A percentile compares a stretch with the other conserved stretches of the same genome.
Evolutionary conservation across 305 asterid species (phyloP).

Genomic region (Ruellia speciosa): DNA sequence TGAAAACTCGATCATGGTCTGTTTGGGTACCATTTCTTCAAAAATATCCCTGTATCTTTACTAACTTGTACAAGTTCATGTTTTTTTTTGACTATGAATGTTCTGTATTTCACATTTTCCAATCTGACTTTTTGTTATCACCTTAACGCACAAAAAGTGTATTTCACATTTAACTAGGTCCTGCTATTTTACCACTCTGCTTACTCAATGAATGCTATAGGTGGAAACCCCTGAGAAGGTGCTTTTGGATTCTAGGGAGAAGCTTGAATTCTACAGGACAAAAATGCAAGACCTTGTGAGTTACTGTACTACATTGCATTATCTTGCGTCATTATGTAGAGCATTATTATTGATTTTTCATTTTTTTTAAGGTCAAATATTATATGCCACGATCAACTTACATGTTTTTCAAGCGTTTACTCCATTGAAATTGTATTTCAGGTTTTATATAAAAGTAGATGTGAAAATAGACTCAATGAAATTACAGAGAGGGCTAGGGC

Average conservation of each 20-base stretch:
- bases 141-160: neutral
- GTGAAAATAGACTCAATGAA: conserved; percentile 95
- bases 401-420: conserved; percentile 13
- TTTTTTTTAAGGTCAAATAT: conserved; percentile 14
- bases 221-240: conserved; percentile 62
- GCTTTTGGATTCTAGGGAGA: conserved; percentile 83
- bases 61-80: neutral
- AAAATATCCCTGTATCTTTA: neutral
- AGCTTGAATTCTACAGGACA: conserved; percentile 78
- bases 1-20: too few species aligned
- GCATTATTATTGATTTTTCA: conserved; percentile 10
- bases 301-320: conserved; percentile 22
- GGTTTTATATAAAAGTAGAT: conserved; percentile 96
- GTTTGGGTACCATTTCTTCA: too few species aligned
- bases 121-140: too few species aligned
- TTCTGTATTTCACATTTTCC: neutral
- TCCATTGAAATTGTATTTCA: conserved; percentile 26
- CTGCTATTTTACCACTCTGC: neutral
- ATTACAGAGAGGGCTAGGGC: conserved; percentile 94
- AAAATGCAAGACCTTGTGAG: conserved; percentile 98
- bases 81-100: neutral
- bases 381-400: neutral
- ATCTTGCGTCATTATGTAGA: too few species aligned
- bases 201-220: conserved; percentile 22
- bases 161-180: neutral